Conservation (phyloP, 371 early-diverging fungal genomes). For the Rhizopus sp. region DNA sequence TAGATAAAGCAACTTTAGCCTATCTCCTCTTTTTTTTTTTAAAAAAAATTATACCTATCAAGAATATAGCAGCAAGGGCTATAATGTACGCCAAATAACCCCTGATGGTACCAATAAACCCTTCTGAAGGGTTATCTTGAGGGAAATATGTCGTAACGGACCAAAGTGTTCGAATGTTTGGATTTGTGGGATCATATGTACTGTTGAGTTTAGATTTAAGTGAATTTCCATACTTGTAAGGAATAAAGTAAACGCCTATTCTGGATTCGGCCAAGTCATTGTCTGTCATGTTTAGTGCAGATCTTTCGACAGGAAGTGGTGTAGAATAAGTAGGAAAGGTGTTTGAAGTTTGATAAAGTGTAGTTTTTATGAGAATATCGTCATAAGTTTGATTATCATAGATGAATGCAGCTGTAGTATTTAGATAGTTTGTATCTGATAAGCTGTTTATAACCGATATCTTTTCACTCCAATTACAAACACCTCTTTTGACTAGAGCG, state of each 20-base stretch:
- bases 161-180: slow-evolving; percentile 12
- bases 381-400: slow-evolving; percentile 29
- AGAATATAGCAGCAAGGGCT: slow-evolving; percentile 36
- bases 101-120: slow-evolving; percentile 22
- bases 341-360: background rate
- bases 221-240: slow-evolving; percentile 22
- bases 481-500: slow-evolving; percentile 30
- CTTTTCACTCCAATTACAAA: slow-evolving; percentile 35
- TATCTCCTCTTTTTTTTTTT: too few species aligned
- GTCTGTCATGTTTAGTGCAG: slow-evolving; percentile 27
- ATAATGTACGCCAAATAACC: slow-evolving; percentile 46
- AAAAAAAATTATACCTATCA: slow-evolving; percentile 34
- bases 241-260: slow-evolving; percentile 23
- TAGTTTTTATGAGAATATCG: slow-evolving; percentile 5
- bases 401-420: slow-evolving; percentile 22
- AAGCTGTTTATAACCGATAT: slow-evolving; percentile 15
- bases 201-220: slow-evolving; percentile 10
- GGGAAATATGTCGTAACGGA: slow-evolving; percentile 19
- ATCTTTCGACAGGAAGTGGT: slow-evolving; percentile 17
- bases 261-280: slow-evolving; percentile 24
- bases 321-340: slow-evolving; percentile 8
- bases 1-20: too few species aligned
- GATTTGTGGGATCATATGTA: slow-evolving; percentile 13
- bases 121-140: slow-evolving; percentile 8
- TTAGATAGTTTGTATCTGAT: slow-evolving; percentile 11